These are phyloP conservation scores for Elaeis guineensis DNA, from an alignment of 176 grass and related monocot species.

Conservation along the genomic window DNA sequence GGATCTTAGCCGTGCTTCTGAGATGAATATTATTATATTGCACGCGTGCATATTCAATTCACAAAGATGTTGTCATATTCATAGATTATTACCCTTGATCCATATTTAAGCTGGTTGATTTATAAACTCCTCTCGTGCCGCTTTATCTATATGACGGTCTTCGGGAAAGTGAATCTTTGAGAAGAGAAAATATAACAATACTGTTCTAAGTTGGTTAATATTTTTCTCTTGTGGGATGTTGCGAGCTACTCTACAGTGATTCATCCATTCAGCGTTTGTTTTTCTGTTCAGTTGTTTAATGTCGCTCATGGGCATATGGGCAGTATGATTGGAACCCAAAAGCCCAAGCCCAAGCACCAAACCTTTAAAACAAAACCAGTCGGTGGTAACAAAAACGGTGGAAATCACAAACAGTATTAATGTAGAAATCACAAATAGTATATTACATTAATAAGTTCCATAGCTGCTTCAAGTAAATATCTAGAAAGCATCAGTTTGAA, in stretches of 20 bases:
- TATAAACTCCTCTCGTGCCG: constrained; percentile 11
- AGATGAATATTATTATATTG: constrained; percentile 16
- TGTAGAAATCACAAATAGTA: constrained; percentile 38
- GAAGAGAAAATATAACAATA: not conserved
- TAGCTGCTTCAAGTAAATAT: constrained; percentile 20
- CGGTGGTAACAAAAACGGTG: constrained; percentile 26
- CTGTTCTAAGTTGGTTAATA: constrained; percentile 19
- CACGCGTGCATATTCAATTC: constrained; percentile 23
- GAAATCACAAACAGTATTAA: constrained; percentile 35
- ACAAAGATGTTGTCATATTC: not conserved
- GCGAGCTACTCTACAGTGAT: constrained; percentile 1
- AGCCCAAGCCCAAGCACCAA: constrained; percentile 35
- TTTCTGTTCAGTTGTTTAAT: not conserved
- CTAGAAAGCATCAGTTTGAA: constrained; percentile 26
- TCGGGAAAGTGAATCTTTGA: constrained; percentile 17
- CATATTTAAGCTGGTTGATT: constrained; percentile 16
- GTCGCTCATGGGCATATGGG: not conserved
- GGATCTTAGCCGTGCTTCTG: constrained; percentile 8
- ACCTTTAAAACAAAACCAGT: constrained; percentile 27
- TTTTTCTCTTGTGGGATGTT: constrained; percentile 49
- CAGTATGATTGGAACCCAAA: constrained; percentile 24
- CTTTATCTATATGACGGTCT: constrained; percentile 15
- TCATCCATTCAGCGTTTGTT: not conserved
- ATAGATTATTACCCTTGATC: constrained; percentile 14
- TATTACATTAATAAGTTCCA: constrained; percentile 20